Evolutionary conservation across 2,329 filamentous ascomycete species (phyloP).

Genomic region (Cryphonectria naterciae): DNA sequence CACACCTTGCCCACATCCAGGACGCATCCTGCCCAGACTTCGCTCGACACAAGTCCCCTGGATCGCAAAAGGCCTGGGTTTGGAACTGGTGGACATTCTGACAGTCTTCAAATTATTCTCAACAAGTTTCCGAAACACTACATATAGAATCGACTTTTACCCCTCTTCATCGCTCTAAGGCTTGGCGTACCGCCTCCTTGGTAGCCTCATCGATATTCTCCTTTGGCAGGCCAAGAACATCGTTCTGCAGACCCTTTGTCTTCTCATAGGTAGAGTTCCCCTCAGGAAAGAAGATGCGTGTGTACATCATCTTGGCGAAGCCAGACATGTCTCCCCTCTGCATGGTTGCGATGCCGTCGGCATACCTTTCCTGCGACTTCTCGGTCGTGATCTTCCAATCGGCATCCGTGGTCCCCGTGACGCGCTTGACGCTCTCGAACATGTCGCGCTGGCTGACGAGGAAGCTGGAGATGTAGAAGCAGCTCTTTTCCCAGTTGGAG

Average conservation of each 20-base stretch:
- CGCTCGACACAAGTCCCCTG: too few species aligned
- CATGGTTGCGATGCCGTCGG: conserved; percentile 50
- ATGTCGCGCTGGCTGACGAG: conserved; percentile 66
- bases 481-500: conserved; percentile 44
- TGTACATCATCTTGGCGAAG: conserved; percentile 57
- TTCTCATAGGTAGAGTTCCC: conserved; percentile 48
- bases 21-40: too few species aligned
- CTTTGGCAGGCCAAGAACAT: conserved; percentile 57
- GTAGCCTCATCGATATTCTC: conserved; percentile 64
- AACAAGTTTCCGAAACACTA: not conserved
- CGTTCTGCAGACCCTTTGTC: conserved; percentile 50
- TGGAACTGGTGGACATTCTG: too few species aligned
- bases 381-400: conserved; percentile 65
- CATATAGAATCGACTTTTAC: not conserved
- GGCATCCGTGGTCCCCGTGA: conserved; percentile 57
- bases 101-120: too few species aligned
- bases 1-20: too few species aligned
- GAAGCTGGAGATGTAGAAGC: conserved; percentile 60
- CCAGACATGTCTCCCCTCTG: conserved; percentile 48
- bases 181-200: conserved; percentile 33
- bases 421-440: conserved; percentile 62
- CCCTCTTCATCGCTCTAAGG: not conserved
- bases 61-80: too few species aligned
- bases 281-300: conserved; percentile 55
- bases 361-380: conserved; percentile 50